Evolutionary conservation across 129 eudicot species (phyloP), one percentile per base, ranked within the genome.

Genomic region (Escallonia herrerae): DNA sequence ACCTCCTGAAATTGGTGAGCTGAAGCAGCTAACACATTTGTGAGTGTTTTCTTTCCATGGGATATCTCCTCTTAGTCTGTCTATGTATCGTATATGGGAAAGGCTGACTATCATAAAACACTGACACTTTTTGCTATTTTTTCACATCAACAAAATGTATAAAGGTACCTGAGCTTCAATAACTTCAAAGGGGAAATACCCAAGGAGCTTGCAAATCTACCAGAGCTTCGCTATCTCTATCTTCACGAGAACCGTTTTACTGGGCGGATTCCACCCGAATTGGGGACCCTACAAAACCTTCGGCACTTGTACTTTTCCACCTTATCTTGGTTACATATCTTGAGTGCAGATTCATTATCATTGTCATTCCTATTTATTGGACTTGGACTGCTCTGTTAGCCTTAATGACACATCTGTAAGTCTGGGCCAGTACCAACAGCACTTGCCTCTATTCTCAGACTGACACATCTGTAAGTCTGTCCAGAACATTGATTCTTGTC

Each of bases 1-100:
- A 76, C 99, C 99, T 69, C 86, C 90, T 80, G 97, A 89, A 81
- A 86, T 94, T 37, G 97, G 99, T 61, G 99, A 94, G 82, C 80
- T 94, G 74, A 94, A 89, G 84, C 84, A 84, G 65, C 80, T 94
- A 70, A 89, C 99, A 22, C 97, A 94, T 67, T 90, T 94, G 99
- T 89, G 75, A 80, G 99, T 78, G 65, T 54, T 45, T 49, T 71
- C 33, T 22, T 22, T 22, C 33, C 33, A 22, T 22, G 33, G 33
- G 33, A 22, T 22, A 44, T 3, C 58, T n/a, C 67, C 54, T 44
- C 60, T 45, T 15, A 40, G 12, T 51, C 38, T 15, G 40, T 76
- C 43, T 56, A 62, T 37, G 50, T 72, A 12, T 73, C 37, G 53
- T 63, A 7, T 42, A 67, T 38, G 41, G 15, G 62, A 59, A 41